Evolutionary conservation across 1,284 basidiomycete species (phyloP).

Genomic region (Trichosporon sp.): DNA sequence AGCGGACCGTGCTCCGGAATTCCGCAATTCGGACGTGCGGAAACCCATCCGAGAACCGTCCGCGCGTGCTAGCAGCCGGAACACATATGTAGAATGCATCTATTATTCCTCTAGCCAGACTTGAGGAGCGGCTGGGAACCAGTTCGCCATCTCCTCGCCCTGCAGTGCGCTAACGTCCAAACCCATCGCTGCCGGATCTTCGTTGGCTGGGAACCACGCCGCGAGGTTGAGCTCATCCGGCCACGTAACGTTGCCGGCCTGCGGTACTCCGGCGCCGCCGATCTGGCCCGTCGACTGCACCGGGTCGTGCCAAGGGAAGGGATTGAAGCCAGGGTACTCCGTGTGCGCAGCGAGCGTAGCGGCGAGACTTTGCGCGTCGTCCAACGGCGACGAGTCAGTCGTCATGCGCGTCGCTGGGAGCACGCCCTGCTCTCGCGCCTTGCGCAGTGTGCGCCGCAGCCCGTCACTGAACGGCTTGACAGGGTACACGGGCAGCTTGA

Average conservation of each 20-base stretch:
- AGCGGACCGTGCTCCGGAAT: neutral
- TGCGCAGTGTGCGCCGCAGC: slow-evolving; percentile 12
- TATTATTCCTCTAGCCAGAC: slow-evolving; percentile 13
- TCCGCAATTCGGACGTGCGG: neutral
- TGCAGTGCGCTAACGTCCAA: slow-evolving; percentile 12
- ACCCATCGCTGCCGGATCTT: slow-evolving; percentile 1
- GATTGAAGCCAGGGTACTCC: slow-evolving; percentile 14
- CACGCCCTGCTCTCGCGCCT: slow-evolving; percentile 14
- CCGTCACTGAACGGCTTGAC: slow-evolving; percentile 11
- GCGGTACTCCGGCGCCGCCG: neutral
- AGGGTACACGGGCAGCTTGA: slow-evolving; percentile 15
- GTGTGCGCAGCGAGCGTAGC: neutral
- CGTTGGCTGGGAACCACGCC: slow-evolving; percentile 14
- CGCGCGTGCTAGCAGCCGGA: neutral
- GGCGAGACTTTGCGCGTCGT: neutral
- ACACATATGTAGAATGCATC: neutral
- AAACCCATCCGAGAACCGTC: neutral
- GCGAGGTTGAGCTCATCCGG: slow-evolving; percentile 16
- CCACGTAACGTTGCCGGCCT: neutral
- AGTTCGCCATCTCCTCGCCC: slow-evolving; percentile 16
- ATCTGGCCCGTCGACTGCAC: slow-evolving; percentile 6
- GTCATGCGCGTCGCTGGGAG: slow-evolving; percentile 13
- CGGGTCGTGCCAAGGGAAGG: slow-evolving; percentile 19
- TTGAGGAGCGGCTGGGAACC: slow-evolving; percentile 20
- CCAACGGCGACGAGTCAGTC: slow-evolving; percentile 1